Conservation (phyloP, 2,329 filamentous ascomycete genomes). For the Hypomyces rosellus region DNA sequence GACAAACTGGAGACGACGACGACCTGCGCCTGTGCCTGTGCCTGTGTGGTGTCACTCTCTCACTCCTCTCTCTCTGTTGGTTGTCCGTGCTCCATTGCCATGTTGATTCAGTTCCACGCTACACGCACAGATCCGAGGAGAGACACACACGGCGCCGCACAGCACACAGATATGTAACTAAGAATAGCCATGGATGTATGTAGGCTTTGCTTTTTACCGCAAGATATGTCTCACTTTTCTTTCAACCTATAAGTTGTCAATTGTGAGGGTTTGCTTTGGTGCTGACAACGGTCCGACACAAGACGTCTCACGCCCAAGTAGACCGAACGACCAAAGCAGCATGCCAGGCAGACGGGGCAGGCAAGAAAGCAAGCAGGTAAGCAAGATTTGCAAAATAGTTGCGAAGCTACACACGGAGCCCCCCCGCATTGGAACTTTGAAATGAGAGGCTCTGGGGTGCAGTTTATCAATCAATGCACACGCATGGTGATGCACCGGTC, state of each 20-base stretch:
- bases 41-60: no score
- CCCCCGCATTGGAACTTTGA: neutral
- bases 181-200: neutral
- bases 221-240: neutral
- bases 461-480: neutral
- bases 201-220: neutral
- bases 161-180: no score
- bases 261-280: neutral
- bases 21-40: no score
- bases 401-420: neutral
- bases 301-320: neutral
- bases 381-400: neutral
- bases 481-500: neutral
- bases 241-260: neutral
- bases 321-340: neutral
- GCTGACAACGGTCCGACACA: neutral
- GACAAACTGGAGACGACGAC: no score
- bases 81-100: neutral
- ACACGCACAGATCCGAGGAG: no score
- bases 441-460: neutral
- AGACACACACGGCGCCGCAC: no score
- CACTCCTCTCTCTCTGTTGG: neutral
- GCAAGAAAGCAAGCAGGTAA: neutral
- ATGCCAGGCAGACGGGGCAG: neutral
- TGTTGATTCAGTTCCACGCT: no score